phyloP scores from a whole-genome alignment of 169 alveolate genomes.

The Cystoisospora suis region DNA sequence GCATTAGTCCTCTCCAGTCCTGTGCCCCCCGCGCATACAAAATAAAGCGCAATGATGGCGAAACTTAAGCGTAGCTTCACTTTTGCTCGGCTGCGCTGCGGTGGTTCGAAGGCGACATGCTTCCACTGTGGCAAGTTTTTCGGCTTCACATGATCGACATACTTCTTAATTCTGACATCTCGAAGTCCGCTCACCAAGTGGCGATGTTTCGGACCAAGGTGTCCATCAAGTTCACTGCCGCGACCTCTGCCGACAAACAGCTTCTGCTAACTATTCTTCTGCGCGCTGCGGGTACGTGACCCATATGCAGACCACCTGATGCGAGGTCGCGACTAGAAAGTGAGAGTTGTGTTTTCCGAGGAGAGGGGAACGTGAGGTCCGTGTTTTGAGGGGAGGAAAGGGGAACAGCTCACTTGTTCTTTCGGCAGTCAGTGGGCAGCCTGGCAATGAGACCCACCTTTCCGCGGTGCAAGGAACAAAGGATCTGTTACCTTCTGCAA shows the following conservation, averaged over 20 bases:
- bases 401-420: background rate
- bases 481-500: too few species aligned
- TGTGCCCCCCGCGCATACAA: too few species aligned
- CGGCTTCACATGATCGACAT: slow-evolving; percentile 29
- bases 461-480: too few species aligned
- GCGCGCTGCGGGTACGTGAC: slow-evolving; percentile 9
- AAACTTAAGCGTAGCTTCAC: too few species aligned
- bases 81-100: too few species aligned
- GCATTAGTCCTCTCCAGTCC: too few species aligned
- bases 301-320: background rate
- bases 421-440: too few species aligned
- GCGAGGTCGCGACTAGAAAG: background rate
- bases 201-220: slow-evolving; percentile 27
- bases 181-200: slow-evolving; percentile 12
- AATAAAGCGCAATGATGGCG: too few species aligned
- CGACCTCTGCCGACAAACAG: slow-evolving; percentile 12
- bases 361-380: background rate
- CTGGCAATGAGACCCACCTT: too few species aligned
- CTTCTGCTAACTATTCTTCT: slow-evolving; percentile 2
- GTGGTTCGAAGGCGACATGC: background rate
- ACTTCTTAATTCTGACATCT: slow-evolving; percentile 1
- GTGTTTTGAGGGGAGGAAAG: background rate
- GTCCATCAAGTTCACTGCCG: slow-evolving; percentile 11
- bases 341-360: background rate
- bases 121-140: slow-evolving; percentile 20